Base-by-base conservation (phyloP, 768 basidiomycete genomes). In the Mycena albidolilacea region DNA sequence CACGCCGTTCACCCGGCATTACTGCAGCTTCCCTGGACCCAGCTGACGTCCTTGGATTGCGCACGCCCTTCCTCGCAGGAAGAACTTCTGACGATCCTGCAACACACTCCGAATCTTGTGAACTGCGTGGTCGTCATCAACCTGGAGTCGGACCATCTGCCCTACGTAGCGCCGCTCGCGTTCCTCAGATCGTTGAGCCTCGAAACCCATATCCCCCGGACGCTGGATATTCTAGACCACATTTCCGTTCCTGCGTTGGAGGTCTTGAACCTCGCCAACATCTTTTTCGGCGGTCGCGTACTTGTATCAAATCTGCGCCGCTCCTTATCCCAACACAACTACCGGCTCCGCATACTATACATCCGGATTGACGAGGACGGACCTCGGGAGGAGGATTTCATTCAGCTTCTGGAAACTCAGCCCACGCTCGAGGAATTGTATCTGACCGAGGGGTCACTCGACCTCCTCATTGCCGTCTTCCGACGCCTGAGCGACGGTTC, bases 381-480 rank as follows among this genome's bases (percentile, higher is more conserved):
- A 39, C 57, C 57, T 1, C 37, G 37, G 17, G 37, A 37, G 57
- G 37, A 38, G 5, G 37, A 58, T 39, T 58, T 58, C 57, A 38
- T 58, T 17, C 37, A 17, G 57, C 64, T 66, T 30, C 54, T 66
- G 54, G 39, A 66, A 39, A 57, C 23, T 0, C 64, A 66, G 37
- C 54, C 64, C 12, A 11, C 38, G 15, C 54, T 66, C 15, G 54
- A 66, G 64, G 43, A 35, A 35, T 57, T 66, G 41, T 10, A 66
- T 0, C 15, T 66, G 39, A 14, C 15, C 7, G 41, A 54, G 3
- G 64, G 64, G 19, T 66, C 64, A 14, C 30, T 66, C 39, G 38
- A 15, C 15, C 54, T 66, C 8, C 54, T 41, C 21, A 55, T 57
- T 41, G 64, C 64, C 10, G 30, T 66, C 10, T 66, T 38, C 64